Evolutionary conservation across 768 basidiomycete genomes (phyloP).

Genomic region (Dentipellis fragilis): DNA sequence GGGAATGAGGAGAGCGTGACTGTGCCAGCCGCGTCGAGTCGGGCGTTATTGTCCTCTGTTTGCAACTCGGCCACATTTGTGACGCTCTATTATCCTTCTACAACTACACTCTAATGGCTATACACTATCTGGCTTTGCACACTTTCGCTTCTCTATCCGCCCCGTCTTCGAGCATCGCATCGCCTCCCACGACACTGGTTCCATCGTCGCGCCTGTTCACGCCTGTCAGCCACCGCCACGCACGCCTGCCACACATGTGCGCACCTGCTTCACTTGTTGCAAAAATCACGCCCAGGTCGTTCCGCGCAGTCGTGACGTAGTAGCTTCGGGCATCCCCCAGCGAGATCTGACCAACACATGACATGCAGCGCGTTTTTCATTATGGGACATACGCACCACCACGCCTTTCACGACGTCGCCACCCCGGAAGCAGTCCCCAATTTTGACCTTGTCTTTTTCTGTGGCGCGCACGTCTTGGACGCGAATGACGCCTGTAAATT

Average conservation of each 20-base stretch:
- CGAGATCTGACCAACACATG: conserved; percentile 50
- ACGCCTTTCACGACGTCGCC: conserved; percentile 84
- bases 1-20: conserved; percentile 14
- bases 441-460: conserved; percentile 83
- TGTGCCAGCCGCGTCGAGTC: not conserved
- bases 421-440: conserved; percentile 84
- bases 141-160: conserved; percentile 71
- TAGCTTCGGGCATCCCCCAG: conserved; percentile 88
- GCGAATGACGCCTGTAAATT: conserved; percentile 84
- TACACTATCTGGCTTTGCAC: conserved; percentile 71
- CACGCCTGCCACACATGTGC: conserved; percentile 13
- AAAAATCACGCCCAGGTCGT: conserved; percentile 86
- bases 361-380: not conserved
- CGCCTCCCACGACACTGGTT: conserved; percentile 83
- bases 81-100: not conserved
- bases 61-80: not conserved
- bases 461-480: conserved; percentile 83
- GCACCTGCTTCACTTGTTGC: conserved; percentile 80
- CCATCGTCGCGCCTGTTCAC: conserved; percentile 61
- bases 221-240: not conserved
- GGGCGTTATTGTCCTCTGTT: not conserved
- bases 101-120: conserved; percentile 16
- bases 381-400: conserved; percentile 46
- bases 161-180: conserved; percentile 85
- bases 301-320: conserved; percentile 84